phyloP scores from a whole-genome alignment of 495 filamentous ascomycete species.

The Aspergillus carlsbadensis region DNA sequence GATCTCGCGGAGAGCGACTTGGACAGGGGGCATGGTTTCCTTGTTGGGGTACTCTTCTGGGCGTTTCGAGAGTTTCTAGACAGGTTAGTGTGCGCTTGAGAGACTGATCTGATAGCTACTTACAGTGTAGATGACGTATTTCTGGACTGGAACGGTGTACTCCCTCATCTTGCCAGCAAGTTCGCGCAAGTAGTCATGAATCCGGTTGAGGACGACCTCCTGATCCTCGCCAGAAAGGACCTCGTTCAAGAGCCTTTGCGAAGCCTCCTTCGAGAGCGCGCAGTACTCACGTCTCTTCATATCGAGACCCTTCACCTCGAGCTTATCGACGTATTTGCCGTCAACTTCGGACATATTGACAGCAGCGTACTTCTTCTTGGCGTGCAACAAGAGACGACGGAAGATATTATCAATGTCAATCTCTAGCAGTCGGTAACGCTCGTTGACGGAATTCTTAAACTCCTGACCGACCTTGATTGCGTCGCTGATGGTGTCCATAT shows the following conservation, averaged over 20 bases:
- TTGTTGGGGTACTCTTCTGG: constrained; percentile 92
- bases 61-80: constrained; percentile 82
- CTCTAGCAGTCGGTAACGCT: constrained; percentile 83
- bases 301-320: constrained; percentile 97
- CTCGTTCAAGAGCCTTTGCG: constrained; percentile 76
- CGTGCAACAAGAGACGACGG: constrained; percentile 86
- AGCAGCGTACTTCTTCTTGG: constrained; percentile 99
- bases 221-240: constrained; percentile 92
- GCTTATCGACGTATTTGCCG: constrained; percentile 87
- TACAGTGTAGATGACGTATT: constrained; percentile 94
- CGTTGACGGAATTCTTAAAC: constrained; percentile 80
- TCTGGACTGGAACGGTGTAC: constrained; percentile 65
- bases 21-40: constrained; percentile 94
- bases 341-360: constrained; percentile 88
- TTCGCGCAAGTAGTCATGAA: constrained; percentile 88
- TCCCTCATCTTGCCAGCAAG: constrained; percentile 81
- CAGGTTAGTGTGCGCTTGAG: constrained; percentile 12
- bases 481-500: constrained; percentile 88
- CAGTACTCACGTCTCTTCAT: constrained; percentile 98
- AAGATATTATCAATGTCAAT: constrained; percentile 99
- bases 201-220: constrained; percentile 80
- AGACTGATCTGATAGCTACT: constrained; percentile 9
- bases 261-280: constrained; percentile 88
- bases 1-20: constrained; percentile 87
- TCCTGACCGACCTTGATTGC: constrained; percentile 84